phyloP scores from a whole-genome alignment of 352 stramenopile species.

The Phytophthora uliginosa region DNA sequence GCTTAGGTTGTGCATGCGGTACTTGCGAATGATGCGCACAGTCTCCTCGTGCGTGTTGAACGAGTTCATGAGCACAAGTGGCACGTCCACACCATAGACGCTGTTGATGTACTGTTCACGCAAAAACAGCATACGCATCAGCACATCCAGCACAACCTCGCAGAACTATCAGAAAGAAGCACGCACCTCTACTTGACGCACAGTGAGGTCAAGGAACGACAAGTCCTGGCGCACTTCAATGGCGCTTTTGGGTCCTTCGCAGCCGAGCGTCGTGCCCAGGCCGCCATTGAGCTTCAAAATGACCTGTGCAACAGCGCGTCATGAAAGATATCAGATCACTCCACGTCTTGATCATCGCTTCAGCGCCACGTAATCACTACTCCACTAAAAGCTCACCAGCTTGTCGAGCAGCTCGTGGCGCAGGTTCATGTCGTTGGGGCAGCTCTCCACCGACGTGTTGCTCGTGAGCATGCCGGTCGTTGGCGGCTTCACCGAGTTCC shows the following conservation, averaged over 20 bases:
- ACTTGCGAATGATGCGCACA: slow-evolving; percentile 98
- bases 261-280: slow-evolving; percentile 99
- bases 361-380: neutral
- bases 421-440: slow-evolving; percentile 93
- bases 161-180: neutral
- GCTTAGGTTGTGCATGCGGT: slow-evolving; percentile 96
- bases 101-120: slow-evolving; percentile 87
- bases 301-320: slow-evolving; percentile 46
- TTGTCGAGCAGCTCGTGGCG: slow-evolving; percentile 96
- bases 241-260: slow-evolving; percentile 93
- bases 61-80: slow-evolving; percentile 99
- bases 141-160: neutral
- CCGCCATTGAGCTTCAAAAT: slow-evolving; percentile 99
- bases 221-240: slow-evolving; percentile 95
- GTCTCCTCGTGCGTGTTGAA: slow-evolving; percentile 99
- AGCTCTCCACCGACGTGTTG: slow-evolving; percentile 84
- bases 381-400: slow-evolving; percentile 73
- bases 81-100: slow-evolving; percentile 96
- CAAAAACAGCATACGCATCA: neutral
- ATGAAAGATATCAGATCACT: slow-evolving; percentile 19
- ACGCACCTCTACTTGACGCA: slow-evolving; percentile 96
- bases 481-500: slow-evolving; percentile 84
- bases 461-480: slow-evolving; percentile 77
- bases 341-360: neutral
- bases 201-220: slow-evolving; percentile 99